Conservation (phyloP, 352 stramenopile species). For the Phytophthora nicotianae region DNA sequence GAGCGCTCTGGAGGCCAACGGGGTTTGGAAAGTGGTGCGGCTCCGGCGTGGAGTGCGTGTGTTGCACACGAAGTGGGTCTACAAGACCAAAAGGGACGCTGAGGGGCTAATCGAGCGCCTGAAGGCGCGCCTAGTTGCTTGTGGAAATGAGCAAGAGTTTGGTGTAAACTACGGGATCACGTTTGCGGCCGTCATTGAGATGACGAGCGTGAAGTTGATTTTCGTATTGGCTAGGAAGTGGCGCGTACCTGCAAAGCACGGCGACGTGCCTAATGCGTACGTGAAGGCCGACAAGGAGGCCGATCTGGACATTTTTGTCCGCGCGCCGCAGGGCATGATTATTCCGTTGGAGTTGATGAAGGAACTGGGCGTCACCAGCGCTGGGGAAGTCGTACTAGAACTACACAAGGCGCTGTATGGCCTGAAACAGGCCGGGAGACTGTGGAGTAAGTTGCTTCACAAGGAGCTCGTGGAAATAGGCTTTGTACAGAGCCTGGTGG, state of each 20-base stretch:
- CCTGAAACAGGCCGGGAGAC: neutral
- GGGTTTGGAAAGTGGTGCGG: neutral
- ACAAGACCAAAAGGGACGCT: neutral
- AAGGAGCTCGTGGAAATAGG: neutral
- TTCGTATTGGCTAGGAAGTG: neutral
- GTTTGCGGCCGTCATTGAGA: neutral
- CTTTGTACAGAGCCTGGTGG: neutral
- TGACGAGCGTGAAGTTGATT: neutral
- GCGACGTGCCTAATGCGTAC: neutral
- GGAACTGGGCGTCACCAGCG: neutral
- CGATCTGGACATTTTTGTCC: neutral
- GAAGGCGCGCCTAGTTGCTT: neutral
- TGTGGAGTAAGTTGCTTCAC: neutral
- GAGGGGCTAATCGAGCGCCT: neutral
- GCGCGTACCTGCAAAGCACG: neutral
- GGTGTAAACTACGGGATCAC: neutral
- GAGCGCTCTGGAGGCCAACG: neutral
- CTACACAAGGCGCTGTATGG: neutral
- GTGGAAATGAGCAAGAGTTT: neutral
- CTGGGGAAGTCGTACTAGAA: neutral
- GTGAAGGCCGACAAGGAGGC: neutral
- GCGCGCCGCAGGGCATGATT: neutral
- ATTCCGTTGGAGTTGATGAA: neutral
- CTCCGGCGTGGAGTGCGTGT: neutral
- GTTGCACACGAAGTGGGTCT: neutral